Percentiles rank a stretch among this genome's conserved stretches.
These are phyloP conservation scores for Adiantum capillusveneris DNA, from an alignment of 75 land plant species.

Conservation along the genomic window DNA sequence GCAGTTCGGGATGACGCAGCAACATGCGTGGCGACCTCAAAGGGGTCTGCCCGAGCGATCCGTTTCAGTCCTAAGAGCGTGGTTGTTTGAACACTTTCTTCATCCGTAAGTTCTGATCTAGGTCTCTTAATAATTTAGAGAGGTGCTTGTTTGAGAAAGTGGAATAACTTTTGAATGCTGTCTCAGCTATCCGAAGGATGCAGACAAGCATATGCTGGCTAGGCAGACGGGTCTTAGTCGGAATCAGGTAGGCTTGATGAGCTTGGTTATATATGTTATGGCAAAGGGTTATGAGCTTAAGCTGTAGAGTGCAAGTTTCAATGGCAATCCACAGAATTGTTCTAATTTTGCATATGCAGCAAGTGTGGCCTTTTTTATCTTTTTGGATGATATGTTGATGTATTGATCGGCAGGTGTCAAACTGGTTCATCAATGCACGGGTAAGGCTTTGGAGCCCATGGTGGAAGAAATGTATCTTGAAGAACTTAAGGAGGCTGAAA, in stretches of 20 bases:
- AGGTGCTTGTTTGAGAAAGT: background rate
- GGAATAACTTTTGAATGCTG: background rate
- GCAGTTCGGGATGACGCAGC: slow-evolving; percentile 35
- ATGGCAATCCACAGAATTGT: too few relatives aligned
- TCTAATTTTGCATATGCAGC: background rate
- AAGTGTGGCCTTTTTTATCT: too few relatives aligned
- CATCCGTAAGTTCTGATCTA: slow-evolving; percentile 49
- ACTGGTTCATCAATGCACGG: slow-evolving; percentile 87
- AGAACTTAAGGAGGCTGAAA: slow-evolving; percentile 20
- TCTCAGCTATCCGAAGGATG: slow-evolving; percentile 89
- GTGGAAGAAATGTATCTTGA: slow-evolving; percentile 80
- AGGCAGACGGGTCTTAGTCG: slow-evolving; percentile 82
- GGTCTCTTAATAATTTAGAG: background rate
- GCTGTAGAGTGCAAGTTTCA: too few relatives aligned
- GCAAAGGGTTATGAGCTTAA: too few relatives aligned
- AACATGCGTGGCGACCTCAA: slow-evolving; percentile 65
- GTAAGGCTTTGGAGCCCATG: slow-evolving; percentile 89
- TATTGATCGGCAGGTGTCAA: slow-evolving; percentile 49
- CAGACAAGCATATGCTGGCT: slow-evolving; percentile 85
- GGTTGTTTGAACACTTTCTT: slow-evolving; percentile 76
- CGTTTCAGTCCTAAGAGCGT: slow-evolving; percentile 59
- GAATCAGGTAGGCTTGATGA: slow-evolving; percentile 54
- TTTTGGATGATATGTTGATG: too few relatives aligned
- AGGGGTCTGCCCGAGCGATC: slow-evolving; percentile 70
- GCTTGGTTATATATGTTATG: background rate